A percentile compares a stretch with the other conserved stretches of the same genome.
Conservation (phyloP, 164 flowering plant species). For the Berberis thunbergii region DNA sequence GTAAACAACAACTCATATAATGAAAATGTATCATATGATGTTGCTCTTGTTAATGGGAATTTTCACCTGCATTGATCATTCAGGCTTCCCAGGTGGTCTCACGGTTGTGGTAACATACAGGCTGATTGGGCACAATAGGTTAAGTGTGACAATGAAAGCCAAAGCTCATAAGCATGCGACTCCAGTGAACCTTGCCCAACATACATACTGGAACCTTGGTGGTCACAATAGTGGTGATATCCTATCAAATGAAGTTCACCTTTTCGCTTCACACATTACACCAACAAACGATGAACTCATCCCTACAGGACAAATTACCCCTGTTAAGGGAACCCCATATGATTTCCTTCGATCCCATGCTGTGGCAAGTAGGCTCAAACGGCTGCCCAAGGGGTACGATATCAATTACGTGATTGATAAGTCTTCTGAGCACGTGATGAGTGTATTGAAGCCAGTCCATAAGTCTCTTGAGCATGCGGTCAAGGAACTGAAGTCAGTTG, state of each 20-base stretch:
- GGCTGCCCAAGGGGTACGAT: slow-evolving; percentile 50
- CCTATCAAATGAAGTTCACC: slow-evolving; percentile 36
- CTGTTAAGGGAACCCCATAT: slow-evolving; percentile 58
- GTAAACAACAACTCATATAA: too few relatives aligned
- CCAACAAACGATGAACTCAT: slow-evolving; percentile 48
- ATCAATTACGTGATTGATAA: slow-evolving; percentile 55
- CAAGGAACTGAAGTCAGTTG: slow-evolving; percentile 30
- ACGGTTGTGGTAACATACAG: slow-evolving; percentile 33
- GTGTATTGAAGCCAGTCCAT: too few relatives aligned
- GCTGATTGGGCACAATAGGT: slow-evolving; percentile 15
- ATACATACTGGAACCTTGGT: slow-evolving; percentile 70
- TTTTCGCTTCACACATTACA: slow-evolving; percentile 49
- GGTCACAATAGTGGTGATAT: slow-evolving; percentile 58
- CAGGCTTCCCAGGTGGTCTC: slow-evolving; percentile 70
- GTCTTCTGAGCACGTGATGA: background rate
- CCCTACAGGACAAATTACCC: slow-evolving; percentile 57
- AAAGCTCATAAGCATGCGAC: slow-evolving; percentile 49
- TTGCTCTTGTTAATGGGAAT: background rate
- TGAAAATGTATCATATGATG: too few relatives aligned
- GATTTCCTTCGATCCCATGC: slow-evolving; percentile 43
- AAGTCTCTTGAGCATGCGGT: too few relatives aligned
- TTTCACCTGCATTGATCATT: background rate
- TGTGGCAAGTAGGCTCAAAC: slow-evolving; percentile 35
- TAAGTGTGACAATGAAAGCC: slow-evolving; percentile 44
- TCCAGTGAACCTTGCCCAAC: slow-evolving; percentile 62